Evolutionary conservation across 208 protist genomes (phyloP).

Genomic region (Endotrypanum monterogeii): DNA sequence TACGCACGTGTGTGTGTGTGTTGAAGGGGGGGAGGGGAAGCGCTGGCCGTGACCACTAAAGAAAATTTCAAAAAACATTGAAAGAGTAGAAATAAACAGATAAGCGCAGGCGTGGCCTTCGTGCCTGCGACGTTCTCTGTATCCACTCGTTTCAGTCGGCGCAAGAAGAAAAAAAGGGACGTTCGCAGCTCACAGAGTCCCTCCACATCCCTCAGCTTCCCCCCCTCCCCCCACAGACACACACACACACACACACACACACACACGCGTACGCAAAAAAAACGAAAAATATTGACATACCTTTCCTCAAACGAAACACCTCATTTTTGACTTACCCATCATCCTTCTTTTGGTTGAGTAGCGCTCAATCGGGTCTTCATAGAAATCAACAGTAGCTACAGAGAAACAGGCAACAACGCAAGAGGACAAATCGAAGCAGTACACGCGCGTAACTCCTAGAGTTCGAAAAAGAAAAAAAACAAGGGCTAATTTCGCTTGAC

Average conservation of each 20-base stretch:
- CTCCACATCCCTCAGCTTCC: neutral
- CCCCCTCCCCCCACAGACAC: no score
- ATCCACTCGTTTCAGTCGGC: neutral
- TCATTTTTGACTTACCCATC: neutral
- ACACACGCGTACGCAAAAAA: no score
- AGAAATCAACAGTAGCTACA: neutral
- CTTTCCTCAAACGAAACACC: no score
- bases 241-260: no score
- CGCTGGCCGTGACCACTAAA: neutral
- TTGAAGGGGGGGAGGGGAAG: neutral
- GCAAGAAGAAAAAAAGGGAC: neutral
- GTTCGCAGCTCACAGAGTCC: neutral
- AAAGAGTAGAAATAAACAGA: neutral
- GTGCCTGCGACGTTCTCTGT: neutral
- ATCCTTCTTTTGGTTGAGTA: neutral
- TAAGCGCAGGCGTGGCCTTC: neutral
- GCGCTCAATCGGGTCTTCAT: neutral
- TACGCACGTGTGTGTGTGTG: neutral
- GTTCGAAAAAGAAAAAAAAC: no score
- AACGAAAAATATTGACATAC: neutral
- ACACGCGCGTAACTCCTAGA: neutral
- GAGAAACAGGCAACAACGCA: neutral
- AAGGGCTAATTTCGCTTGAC: constrained; percentile 21
- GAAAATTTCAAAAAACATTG: neutral
- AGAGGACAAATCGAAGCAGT: neutral